phyloP scores from a whole-genome alignment of 1,139 yeast genomes.

The Candida albicans region DNA sequence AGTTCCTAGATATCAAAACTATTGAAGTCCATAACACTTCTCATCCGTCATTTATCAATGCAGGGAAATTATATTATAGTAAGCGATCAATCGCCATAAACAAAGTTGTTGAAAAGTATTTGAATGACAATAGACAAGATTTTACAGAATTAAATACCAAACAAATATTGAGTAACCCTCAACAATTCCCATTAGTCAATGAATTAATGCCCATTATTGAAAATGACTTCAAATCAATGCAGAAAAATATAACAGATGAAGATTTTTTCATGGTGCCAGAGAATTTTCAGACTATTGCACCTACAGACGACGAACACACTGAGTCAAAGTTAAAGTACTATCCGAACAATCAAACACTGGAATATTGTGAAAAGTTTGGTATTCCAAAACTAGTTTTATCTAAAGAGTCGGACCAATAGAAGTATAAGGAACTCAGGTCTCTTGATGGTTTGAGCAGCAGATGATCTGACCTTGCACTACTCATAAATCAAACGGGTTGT shows the following conservation, averaged over 20 bases:
- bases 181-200: slow-evolving; percentile 9
- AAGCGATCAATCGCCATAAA: slow-evolving; percentile 50
- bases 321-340: slow-evolving; percentile 30
- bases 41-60: slow-evolving; percentile 21
- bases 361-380: slow-evolving; percentile 28
- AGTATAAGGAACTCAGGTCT: no score
- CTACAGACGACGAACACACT: slow-evolving; percentile 18
- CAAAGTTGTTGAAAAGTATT: slow-evolving; percentile 38
- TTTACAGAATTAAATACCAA: slow-evolving; percentile 14
- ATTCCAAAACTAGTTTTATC: slow-evolving; percentile 11
- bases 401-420: no score
- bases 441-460: no score
- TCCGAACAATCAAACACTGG: slow-evolving; percentile 38
- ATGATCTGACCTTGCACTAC: no score
- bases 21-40: slow-evolving; percentile 25
- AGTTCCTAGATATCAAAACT: slow-evolving; percentile 47
- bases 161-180: slow-evolving; percentile 10
- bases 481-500: no score
- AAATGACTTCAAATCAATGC: slow-evolving; percentile 19
- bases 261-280: slow-evolving; percentile 21
- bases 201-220: slow-evolving; percentile 26
- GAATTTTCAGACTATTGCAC: slow-evolving; percentile 33
- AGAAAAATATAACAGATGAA: slow-evolving; percentile 10
- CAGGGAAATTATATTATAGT: slow-evolving; percentile 34
- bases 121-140: slow-evolving; percentile 12